phyloP scores from a whole-genome alignment of 2,329 filamentous ascomycete species.

The Diaporthe velutina region DNA sequence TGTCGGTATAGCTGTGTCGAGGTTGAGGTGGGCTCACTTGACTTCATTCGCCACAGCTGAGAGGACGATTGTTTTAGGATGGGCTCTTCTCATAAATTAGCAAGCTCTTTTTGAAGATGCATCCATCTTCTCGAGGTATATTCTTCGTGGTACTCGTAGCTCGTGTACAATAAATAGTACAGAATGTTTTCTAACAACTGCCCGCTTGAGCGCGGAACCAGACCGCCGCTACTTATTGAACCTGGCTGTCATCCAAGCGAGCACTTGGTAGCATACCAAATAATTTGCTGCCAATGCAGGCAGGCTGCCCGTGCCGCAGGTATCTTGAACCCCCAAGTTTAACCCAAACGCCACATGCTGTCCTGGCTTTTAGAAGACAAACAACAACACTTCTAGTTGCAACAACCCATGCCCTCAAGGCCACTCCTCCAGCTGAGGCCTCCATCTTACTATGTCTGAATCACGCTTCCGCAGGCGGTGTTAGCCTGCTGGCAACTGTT shows the following conservation, averaged over 20 bases:
- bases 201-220: neutral
- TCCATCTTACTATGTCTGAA: neutral
- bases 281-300: slow-evolving; percentile 12
- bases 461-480: slow-evolving; percentile 38
- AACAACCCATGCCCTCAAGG: neutral
- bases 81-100: neutral
- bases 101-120: neutral
- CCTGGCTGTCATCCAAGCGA: neutral
- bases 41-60: neutral
- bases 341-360: slow-evolving; percentile 28
- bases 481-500: slow-evolving; percentile 37
- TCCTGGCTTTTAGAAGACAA: slow-evolving; percentile 23
- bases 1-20: neutral
- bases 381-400: neutral
- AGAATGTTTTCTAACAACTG: neutral
- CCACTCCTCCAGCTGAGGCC: neutral
- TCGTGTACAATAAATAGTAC: slow-evolving; percentile 29
- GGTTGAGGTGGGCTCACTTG: neutral
- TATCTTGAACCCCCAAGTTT: slow-evolving; percentile 31
- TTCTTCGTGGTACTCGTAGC: slow-evolving; percentile 24
- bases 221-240: neutral
- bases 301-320: slow-evolving; percentile 17
- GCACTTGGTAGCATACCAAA: slow-evolving; percentile 1
- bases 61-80: neutral
- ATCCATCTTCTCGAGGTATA: neutral